These are phyloP conservation scores for Eruca vesicaria DNA, from an alignment of 441 rosid genomes.

Conservation along the genomic window DNA sequence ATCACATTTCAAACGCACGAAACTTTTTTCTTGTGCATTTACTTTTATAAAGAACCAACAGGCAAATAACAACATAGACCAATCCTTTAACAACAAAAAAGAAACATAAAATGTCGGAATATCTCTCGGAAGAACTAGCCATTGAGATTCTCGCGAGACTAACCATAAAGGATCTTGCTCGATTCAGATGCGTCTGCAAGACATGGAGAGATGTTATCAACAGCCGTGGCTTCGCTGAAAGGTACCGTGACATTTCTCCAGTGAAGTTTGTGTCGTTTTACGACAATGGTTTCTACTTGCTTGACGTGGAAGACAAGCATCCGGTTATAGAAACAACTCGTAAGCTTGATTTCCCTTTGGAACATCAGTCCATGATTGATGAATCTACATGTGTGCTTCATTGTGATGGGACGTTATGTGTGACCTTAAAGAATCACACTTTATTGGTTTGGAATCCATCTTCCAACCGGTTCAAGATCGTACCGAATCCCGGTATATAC, in stretches of 20 bases:
- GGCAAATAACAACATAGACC: neutral
- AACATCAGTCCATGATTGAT: constrained; percentile 18
- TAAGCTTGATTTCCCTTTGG: constrained; percentile 22
- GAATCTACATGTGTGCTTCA: constrained; percentile 27
- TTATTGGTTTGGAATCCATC: constrained; percentile 27
- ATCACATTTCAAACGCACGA: neutral
- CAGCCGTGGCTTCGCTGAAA: neutral
- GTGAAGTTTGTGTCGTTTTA: neutral
- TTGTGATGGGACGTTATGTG: constrained; percentile 27
- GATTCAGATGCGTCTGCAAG: constrained; percentile 30
- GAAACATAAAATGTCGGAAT: constrained; percentile 25
- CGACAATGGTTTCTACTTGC: no score
- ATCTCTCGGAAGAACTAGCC: constrained; percentile 24
- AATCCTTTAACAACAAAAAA: neutral
- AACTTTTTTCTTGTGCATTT: neutral
- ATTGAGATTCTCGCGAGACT: constrained; percentile 26
- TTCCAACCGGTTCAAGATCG: constrained; percentile 21
- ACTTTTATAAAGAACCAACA: neutral
- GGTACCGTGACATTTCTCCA: constrained; percentile 7
- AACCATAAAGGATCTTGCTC: constrained; percentile 18
- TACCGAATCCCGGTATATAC: constrained; percentile 28
- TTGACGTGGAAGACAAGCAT: no score
- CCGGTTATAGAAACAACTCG: neutral
- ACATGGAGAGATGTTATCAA: constrained; percentile 29
- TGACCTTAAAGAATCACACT: constrained; percentile 23